Evolutionary conservation across 139 green algal genomes (phyloP), one percentile per base, ranked within the genome.

Genomic region (Chlorella sp.): DNA sequence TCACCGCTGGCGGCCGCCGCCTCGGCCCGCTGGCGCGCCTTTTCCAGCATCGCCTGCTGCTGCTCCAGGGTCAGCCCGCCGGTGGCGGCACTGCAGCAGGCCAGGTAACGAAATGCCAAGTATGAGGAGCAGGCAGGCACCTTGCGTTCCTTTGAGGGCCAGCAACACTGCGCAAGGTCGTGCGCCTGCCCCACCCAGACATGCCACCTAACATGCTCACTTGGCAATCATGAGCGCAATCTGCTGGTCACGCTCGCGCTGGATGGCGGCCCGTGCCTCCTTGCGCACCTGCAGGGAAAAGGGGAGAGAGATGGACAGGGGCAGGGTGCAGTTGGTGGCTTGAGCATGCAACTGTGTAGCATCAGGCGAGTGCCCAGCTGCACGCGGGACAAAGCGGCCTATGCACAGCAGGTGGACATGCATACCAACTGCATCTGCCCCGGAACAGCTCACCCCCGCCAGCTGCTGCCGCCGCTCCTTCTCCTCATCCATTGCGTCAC

Each of bases 211-310:
- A 21, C 20, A 13, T 9, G 25, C 78, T 18, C 60, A 86, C 75
- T 28, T 69, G 44, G 87, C 78, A 21, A 93, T 51, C 23, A 93
- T 71, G 25, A 89, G 65, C 26, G 86, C 88, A 17, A 93, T 83
- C 83, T 93, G 80, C 47, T 85, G 64, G 74, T 93, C 81, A 20
- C 87, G 86, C 80, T 88, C 78, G 39, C 74, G 75, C 64, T 71
- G 47, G 55, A 79, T 63, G 20, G 82, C 88, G 39, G 55, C 79
- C 26, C 62, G 76, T 32, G 88, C 87, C 71, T 85, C 86, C 78
- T 85, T 89, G 60, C 86, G 82, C 34, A 85, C 68, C 80, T 85
- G 80, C 23, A 26, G 6, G 44, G 44, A 6, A 51, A 9, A 51
- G 44, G 9, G 9, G 44, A 51, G 9, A 16, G 44, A 51, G 62